Evolutionary conservation across 2,329 filamentous ascomycete species (phyloP).

Genomic region (Talaromyces pinophilus): DNA sequence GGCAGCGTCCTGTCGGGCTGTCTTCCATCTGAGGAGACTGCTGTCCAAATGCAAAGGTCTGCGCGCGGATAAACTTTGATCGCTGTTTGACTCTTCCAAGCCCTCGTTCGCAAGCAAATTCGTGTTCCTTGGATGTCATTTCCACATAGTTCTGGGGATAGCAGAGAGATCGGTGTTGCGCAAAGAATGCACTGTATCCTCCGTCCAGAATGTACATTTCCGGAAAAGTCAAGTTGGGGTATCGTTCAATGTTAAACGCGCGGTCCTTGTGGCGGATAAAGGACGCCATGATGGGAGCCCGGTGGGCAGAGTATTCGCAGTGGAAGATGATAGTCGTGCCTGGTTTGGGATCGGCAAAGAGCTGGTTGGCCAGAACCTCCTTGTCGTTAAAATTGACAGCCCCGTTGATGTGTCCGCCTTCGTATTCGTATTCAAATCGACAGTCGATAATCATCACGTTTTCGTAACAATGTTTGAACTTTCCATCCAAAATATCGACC

Average conservation of each 20-base stretch:
- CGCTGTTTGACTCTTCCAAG: slow-evolving; percentile 90
- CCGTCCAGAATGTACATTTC: slow-evolving; percentile 97
- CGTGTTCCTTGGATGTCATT: slow-evolving; percentile 91
- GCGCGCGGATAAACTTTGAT: slow-evolving; percentile 79
- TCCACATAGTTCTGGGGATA: slow-evolving; percentile 95
- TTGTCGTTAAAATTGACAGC: slow-evolving; percentile 98
- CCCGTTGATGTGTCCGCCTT: slow-evolving; percentile 90
- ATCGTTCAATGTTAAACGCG: slow-evolving; percentile 77
- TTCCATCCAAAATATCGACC: slow-evolving; percentile 82
- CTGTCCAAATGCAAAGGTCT: slow-evolving; percentile 94
- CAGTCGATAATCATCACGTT: slow-evolving; percentile 90
- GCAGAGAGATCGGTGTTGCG: slow-evolving; percentile 74
- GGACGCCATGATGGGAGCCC: slow-evolving; percentile 93
- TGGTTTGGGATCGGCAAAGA: slow-evolving; percentile 71
- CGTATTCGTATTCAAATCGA: slow-evolving; percentile 97
- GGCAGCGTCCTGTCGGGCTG: slow-evolving; percentile 58
- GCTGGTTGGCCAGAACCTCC: slow-evolving; percentile 74
- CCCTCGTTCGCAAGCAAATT: slow-evolving; percentile 88
- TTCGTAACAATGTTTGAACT: slow-evolving; percentile 73
- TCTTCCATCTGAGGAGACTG: slow-evolving; percentile 62
- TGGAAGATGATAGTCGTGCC: slow-evolving; percentile 87
- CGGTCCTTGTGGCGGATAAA: slow-evolving; percentile 89
- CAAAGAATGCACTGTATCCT: slow-evolving; percentile 92
- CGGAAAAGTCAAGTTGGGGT: slow-evolving; percentile 88
- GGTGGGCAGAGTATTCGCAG: slow-evolving; percentile 97